These are phyloP conservation scores for Microdochium bolleyi DNA, from an alignment of 2,329 filamentous ascomycete genomes.

Conservation along the genomic window DNA sequence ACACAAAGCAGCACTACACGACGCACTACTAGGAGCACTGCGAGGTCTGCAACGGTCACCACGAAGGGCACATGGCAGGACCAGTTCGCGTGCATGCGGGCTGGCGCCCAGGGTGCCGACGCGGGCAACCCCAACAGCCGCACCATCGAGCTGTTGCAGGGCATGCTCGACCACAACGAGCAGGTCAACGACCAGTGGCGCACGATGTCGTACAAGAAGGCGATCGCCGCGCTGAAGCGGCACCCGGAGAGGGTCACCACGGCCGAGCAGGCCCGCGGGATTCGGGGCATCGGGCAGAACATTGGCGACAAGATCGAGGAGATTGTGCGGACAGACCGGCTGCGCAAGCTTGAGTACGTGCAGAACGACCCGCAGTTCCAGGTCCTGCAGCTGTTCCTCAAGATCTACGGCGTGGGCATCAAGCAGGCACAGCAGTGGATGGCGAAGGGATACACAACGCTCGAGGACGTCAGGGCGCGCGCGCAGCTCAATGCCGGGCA, in stretches of 20 bases:
- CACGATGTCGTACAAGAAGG: conserved; percentile 66
- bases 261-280: conserved; percentile 56
- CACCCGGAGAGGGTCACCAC: conserved; percentile 58
- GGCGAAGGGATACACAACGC: conserved; percentile 61
- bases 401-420: conserved; percentile 72
- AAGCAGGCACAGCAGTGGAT: conserved; percentile 69
- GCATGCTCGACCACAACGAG: conserved; percentile 73
- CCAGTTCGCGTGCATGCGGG: conserved; percentile 46
- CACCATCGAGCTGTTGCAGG: conserved; percentile 69
- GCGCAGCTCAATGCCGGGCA: conserved; percentile 64
- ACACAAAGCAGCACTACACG: background rate
- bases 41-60: background rate
- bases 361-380: conserved; percentile 58
- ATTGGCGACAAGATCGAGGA: conserved; percentile 85
- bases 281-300: conserved; percentile 63
- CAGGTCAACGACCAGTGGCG: conserved; percentile 73
- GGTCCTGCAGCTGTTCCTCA: conserved; percentile 61
- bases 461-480: conserved; percentile 59
- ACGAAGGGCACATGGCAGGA: conserved; percentile 32
- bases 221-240: conserved; percentile 62
- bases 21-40: background rate
- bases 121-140: conserved; percentile 60
- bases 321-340: conserved; percentile 65
- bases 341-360: conserved; percentile 66
- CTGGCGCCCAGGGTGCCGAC: conserved; percentile 34